A percentile compares a stretch with the other conserved stretches of the same genome.
phyloP scores from a whole-genome alignment of 2,329 filamentous ascomycete genomes.

The Botrytis pseudocinerea region DNA sequence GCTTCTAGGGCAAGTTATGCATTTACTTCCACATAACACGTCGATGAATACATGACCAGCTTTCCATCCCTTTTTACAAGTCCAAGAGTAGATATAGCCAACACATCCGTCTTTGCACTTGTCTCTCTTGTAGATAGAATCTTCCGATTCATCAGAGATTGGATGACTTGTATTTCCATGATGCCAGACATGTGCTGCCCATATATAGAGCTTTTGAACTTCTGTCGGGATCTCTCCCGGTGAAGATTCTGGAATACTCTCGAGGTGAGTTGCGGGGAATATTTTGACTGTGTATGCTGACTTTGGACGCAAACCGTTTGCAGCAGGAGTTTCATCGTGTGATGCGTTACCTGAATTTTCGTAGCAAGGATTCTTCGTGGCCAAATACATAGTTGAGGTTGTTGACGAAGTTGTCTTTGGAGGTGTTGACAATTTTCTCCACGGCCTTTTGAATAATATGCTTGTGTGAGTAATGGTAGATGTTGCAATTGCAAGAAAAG shows the following conservation, averaged over 20 bases:
- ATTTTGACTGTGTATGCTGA: background rate
- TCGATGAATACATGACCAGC: background rate
- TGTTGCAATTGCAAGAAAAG: background rate
- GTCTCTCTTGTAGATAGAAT: background rate
- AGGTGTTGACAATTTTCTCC: background rate
- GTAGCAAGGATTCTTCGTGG: background rate
- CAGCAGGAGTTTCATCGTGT: fast-evolving
- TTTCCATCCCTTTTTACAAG: background rate
- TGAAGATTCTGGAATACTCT: background rate
- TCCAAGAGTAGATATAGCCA: background rate
- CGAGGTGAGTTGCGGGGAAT: background rate
- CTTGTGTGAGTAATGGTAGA: background rate
- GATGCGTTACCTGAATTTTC: background rate
- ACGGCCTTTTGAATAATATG: background rate
- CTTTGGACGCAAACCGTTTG: background rate
- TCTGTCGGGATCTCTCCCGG: background rate
- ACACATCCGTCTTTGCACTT: background rate
- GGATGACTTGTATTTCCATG: background rate
- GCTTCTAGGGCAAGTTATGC: background rate
- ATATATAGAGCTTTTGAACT: background rate
- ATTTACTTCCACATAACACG: background rate
- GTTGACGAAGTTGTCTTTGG: background rate
- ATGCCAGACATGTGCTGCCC: background rate
- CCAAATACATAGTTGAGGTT: background rate
- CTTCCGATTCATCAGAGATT: background rate